Evolutionary conservation across 139 green algal genomes (phyloP), one percentile per base, ranked within the genome.

Genomic region (Chlorella ohadii): DNA sequence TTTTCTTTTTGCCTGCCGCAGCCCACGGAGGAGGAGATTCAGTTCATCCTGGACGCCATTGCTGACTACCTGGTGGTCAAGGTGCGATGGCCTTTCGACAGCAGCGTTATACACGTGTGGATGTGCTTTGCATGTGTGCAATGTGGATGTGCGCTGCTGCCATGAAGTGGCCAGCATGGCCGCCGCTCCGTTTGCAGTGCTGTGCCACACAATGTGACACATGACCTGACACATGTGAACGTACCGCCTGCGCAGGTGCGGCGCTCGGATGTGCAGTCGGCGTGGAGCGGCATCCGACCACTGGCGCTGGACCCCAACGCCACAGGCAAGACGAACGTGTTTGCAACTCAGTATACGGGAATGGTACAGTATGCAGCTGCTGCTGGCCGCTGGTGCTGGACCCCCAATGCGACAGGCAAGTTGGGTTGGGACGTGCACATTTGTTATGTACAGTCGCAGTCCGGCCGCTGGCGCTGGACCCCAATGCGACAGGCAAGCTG

Each of bases 381-480:
- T 96, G 99, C 73, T 90, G 96, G 3, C 97, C 97, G 2, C 91
- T 99, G 79, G 94, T 94, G 3, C 68, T 85, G 9, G 92, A 98
- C 88, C 95, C n/a, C 95, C 16, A 89, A 91, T 76, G 86, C 87
- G 1, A 23, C 25, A 25, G 41, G 41, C 19, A 27, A 19, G 71
- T 22, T 13, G 44, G 7, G 11, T 16, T 11, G 6, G 7, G 11
- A 11, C 44, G 7, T 55, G 44, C 44, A n/a, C n/a, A n/a, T n/a
- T n/a, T n/a, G n/a, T n/a, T n/a, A 99, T 85, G 97, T 99, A 38
- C 87, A 95, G 85, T 98, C 93, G 2, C 77, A 96, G n/a, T 99
- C 73, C 91, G 97, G 4, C 97, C 97, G 0, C 91, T 99, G 81
- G 95, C 95, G 0, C 66, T 86, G 11, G 92, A 98, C 88, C 96